Conservation (phyloP, 2,329 filamentous ascomycete genomes). For the Xylaria sp. region DNA sequence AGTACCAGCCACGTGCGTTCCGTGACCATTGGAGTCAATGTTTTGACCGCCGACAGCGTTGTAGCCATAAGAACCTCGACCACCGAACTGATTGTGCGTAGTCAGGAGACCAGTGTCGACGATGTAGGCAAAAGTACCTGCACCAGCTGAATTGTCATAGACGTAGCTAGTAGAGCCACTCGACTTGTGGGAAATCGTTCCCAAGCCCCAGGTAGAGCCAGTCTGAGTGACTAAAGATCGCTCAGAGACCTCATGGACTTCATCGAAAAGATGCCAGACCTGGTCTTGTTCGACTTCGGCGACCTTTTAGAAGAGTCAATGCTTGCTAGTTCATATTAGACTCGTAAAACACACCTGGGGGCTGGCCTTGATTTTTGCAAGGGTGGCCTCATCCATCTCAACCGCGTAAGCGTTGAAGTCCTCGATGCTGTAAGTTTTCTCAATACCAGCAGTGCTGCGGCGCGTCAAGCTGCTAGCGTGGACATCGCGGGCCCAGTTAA, state of each 20-base stretch:
- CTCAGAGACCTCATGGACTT: slow-evolving; percentile 37
- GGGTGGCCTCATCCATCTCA: slow-evolving; percentile 54
- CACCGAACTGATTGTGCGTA: slow-evolving; percentile 56
- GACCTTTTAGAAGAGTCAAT: slow-evolving; percentile 39
- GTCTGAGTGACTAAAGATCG: slow-evolving; percentile 49
- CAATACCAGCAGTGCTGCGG: slow-evolving; percentile 51
- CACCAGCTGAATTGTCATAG: slow-evolving; percentile 56
- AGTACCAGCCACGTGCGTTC: slow-evolving; percentile 60
- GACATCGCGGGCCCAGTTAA: slow-evolving; percentile 50
- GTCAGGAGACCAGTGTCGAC: slow-evolving; percentile 64
- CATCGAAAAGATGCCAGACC: slow-evolving; percentile 44
- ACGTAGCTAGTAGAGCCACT: slow-evolving; percentile 51
- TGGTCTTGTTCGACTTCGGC: slow-evolving; percentile 48
- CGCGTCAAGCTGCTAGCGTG: slow-evolving; percentile 51
- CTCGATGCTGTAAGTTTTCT: slow-evolving; percentile 55
- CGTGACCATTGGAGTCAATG: slow-evolving; percentile 55
- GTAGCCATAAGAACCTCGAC: slow-evolving; percentile 51
- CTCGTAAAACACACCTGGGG: slow-evolving; percentile 30
- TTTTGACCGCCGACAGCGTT: slow-evolving; percentile 46
- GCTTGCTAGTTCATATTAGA: not conserved
- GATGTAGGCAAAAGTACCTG: slow-evolving; percentile 60
- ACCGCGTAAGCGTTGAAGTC: slow-evolving; percentile 56
- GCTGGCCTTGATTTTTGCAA: slow-evolving; percentile 47
- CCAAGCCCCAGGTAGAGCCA: slow-evolving; percentile 57
- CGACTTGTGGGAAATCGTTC: slow-evolving; percentile 55